phyloP scores from a whole-genome alignment of 192 early-diverging fungal genomes.

The Coemansia pectinata region DNA sequence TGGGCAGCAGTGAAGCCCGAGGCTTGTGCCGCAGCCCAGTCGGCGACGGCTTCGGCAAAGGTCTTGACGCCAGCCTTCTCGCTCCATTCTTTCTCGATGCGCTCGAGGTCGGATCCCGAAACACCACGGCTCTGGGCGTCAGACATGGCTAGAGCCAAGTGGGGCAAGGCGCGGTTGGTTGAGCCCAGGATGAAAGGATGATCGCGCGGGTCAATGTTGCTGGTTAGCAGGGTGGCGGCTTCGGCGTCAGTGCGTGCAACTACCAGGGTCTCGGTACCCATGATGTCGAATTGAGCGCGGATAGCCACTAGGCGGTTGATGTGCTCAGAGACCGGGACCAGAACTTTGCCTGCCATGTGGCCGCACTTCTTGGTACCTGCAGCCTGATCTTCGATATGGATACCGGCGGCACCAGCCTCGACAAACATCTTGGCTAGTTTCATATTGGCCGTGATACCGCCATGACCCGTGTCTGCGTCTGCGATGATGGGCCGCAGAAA shows the following conservation, averaged over 20 bases:
- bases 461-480: constrained; percentile 98
- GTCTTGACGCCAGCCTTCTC: constrained; percentile 76
- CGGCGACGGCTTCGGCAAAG: constrained; percentile 78
- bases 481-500: constrained; percentile 95
- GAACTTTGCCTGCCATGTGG: constrained; percentile 98
- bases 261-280: constrained; percentile 93
- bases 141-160: constrained; percentile 73
- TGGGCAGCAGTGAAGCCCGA: constrained; percentile 44
- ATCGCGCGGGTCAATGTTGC: constrained; percentile 94
- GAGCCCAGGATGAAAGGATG: constrained; percentile 95
- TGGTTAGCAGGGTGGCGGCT: constrained; percentile 94
- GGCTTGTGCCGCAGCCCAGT: constrained; percentile 59
- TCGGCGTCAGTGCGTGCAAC: constrained; percentile 97
- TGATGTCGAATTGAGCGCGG: constrained; percentile 96
- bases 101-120: constrained; percentile 71
- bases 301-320: constrained; percentile 94
- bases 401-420: constrained; percentile 93
- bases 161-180: constrained; percentile 79
- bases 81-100: constrained; percentile 86
- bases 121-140: constrained; percentile 77
- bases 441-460: constrained; percentile 97
- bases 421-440: constrained; percentile 98
- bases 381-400: constrained; percentile 93
- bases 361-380: constrained; percentile 98
- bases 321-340: constrained; percentile 97